Evolutionary conservation across 192 early-diverging fungal genomes (phyloP).

Genomic region (Geosiphon pyriformis): DNA sequence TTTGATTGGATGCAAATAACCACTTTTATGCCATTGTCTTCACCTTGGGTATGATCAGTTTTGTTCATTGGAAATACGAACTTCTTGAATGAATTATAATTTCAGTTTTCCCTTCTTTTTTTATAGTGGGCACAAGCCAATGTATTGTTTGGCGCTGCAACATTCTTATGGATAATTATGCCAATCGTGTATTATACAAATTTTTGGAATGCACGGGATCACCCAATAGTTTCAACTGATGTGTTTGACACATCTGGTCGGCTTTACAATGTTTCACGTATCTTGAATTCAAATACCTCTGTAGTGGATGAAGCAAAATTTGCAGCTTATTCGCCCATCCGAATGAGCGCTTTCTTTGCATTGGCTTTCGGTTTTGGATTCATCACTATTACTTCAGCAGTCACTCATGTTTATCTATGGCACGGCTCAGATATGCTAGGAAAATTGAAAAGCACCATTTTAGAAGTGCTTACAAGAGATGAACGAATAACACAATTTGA

Average conservation of each 20-base stretch:
- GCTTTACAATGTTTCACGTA: slow-evolving; percentile 25
- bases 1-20: slow-evolving; percentile 67
- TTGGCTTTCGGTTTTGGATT: slow-evolving; percentile 51
- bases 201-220: slow-evolving; percentile 42
- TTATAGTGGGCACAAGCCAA: slow-evolving; percentile 58
- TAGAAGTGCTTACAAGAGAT: neutral
- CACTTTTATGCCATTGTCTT: slow-evolving; percentile 47
- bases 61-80: neutral
- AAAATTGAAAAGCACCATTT: slow-evolving; percentile 30
- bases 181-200: slow-evolving; percentile 62
- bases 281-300: slow-evolving; percentile 24
- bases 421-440: slow-evolving; percentile 51
- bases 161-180: slow-evolving; percentile 62
- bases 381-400: slow-evolving; percentile 45
- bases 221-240: slow-evolving; percentile 27
- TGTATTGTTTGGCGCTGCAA: slow-evolving; percentile 54
- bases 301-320: slow-evolving; percentile 38
- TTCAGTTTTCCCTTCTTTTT: no score
- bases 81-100: no score
- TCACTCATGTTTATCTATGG: slow-evolving; percentile 61
- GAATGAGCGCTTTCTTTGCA: slow-evolving; percentile 44
- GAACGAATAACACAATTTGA: neutral
- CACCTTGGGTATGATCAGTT: slow-evolving; percentile 59
- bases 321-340: slow-evolving; percentile 37
- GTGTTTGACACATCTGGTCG: slow-evolving; percentile 28